phyloP scores from a whole-genome alignment of 768 basidiomycete species.

The Flagelloscypha sp. region DNA sequence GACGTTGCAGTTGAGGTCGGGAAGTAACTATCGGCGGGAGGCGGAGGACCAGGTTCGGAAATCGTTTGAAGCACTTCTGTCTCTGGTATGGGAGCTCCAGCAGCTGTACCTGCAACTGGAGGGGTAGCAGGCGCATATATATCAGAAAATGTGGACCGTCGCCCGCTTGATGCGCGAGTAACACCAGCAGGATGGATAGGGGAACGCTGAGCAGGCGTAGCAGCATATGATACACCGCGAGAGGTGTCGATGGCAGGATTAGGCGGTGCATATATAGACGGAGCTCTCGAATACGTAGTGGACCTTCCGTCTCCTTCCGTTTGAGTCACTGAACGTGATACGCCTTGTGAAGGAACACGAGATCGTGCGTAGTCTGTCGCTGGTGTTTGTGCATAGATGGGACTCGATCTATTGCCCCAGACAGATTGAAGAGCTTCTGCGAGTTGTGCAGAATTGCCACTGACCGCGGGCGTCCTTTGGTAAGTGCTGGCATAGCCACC shows the following conservation, averaged over 20 bases:
- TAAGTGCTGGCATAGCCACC: slow-evolving; percentile 8
- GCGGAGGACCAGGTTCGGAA: not conserved
- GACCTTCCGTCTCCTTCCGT: slow-evolving; percentile 1
- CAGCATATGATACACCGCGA: not conserved
- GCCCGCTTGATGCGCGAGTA: not conserved
- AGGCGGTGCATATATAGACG: not conserved
- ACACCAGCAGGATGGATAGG: no score
- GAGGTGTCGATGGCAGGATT: not conserved
- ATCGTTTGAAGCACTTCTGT: not conserved
- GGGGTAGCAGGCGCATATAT: no score
- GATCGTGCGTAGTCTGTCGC: slow-evolving; percentile 9
- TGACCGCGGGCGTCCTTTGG: slow-evolving; percentile 10
- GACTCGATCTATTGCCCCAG: slow-evolving; percentile 33
- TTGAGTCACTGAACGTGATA: not conserved
- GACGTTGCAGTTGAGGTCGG: not conserved
- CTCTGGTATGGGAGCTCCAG: not conserved
- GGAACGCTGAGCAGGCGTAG: no score
- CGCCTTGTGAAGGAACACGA: not conserved
- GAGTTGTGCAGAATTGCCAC: slow-evolving; percentile 30
- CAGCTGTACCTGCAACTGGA: no score
- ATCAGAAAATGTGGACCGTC: not conserved
- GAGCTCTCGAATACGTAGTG: not conserved
- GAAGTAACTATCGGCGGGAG: not conserved
- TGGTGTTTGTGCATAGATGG: slow-evolving; percentile 9
- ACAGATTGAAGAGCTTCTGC: slow-evolving; percentile 36